Conservation (phyloP, 2,329 filamentous ascomycete species). For the Phialemoniopsis sp. region DNA sequence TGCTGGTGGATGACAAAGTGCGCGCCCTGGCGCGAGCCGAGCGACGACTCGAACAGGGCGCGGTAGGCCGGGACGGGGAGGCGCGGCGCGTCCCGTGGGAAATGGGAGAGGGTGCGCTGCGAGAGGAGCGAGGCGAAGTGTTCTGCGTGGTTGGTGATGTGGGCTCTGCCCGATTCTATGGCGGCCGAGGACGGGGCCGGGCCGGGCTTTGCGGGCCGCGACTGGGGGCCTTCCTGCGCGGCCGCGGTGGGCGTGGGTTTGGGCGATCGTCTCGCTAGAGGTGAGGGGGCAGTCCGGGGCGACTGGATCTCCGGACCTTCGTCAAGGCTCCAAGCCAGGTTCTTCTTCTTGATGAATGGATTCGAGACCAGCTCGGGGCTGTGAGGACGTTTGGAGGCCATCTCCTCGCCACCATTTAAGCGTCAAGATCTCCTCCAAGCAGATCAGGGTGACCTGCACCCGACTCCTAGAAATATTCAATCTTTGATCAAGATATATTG, state of each 20-base stretch:
- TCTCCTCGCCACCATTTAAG: slow-evolving; percentile 8
- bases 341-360: slow-evolving; percentile 41
- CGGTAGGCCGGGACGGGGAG: slow-evolving; percentile 28
- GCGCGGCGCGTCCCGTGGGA: slow-evolving; percentile 16
- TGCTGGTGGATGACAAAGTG: slow-evolving; percentile 72
- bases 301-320: slow-evolving; percentile 7
- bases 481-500: no score
- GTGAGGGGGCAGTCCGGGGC: no score
- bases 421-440: no score
- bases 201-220: neutral
- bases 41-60: slow-evolving; percentile 28
- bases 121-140: slow-evolving; percentile 31
- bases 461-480: no score
- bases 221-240: no score
- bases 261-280: no score
- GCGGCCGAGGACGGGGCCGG: slow-evolving; percentile 23
- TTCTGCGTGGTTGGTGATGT: slow-evolving; percentile 30
- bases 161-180: slow-evolving; percentile 32
- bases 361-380: slow-evolving; percentile 34
- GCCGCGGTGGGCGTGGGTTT: no score
- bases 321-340: slow-evolving; percentile 36
- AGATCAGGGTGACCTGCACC: no score
- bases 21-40: slow-evolving; percentile 25
- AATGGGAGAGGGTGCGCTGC: slow-evolving; percentile 13
- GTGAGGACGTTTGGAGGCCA: slow-evolving; percentile 22